Evolutionary conservation across 331 rosid species (phyloP).

Genomic region (Quercus tomentella): DNA sequence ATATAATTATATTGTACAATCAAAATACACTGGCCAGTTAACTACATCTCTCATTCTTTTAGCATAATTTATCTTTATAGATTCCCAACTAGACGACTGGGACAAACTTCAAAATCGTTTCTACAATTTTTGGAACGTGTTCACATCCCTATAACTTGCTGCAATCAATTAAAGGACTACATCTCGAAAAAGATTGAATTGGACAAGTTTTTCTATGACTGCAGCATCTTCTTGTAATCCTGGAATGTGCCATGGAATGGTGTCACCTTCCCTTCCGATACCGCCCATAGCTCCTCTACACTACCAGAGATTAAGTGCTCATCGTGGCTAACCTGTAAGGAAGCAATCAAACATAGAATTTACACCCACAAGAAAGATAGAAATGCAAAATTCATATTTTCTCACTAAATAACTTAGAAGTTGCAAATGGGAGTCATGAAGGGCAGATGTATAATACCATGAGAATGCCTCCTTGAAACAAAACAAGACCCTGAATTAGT

Average conservation of each 20-base stretch:
- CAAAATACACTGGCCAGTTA: no score
- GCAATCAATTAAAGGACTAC: neutral
- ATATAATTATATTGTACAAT: no score
- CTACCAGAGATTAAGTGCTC: constrained; percentile 99
- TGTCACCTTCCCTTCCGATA: constrained; percentile 71
- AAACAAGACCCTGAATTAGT: constrained; percentile 91
- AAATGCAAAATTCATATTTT: neutral
- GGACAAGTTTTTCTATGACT: constrained; percentile 27
- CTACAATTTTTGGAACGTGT: neutral
- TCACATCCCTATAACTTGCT: neutral
- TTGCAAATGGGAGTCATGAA: neutral
- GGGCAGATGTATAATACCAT: constrained; percentile 48
- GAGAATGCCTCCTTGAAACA: constrained; percentile 99
- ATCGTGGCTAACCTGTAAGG: constrained; percentile 91
- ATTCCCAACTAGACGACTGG: neutral
- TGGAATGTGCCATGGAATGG: constrained; percentile 87
- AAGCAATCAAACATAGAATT: constrained; percentile 8
- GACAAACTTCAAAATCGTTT: neutral
- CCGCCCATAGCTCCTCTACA: constrained; percentile 96
- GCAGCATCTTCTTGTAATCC: constrained; percentile 86
- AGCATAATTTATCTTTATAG: no score
- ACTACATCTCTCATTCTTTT: no score
- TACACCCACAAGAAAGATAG: neutral
- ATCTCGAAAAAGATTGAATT: neutral
- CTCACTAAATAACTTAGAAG: neutral